Conservation (phyloP, 2,329 filamentous ascomycete genomes). For the Diaporthe citri region DNA sequence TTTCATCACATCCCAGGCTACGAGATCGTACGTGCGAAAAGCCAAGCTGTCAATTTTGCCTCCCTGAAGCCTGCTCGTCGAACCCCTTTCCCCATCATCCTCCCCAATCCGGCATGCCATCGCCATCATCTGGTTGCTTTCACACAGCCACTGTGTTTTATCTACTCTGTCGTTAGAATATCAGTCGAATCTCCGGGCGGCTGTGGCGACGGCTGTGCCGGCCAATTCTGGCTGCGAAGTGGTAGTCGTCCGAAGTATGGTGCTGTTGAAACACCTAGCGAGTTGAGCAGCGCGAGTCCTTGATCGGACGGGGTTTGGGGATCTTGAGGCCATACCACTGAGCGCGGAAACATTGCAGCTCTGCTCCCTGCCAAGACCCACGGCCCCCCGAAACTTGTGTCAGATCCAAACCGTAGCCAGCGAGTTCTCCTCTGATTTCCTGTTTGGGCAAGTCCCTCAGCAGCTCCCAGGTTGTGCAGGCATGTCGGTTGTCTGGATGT, state of each 20-base stretch:
- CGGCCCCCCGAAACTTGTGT: conserved; percentile 26
- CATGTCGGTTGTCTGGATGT: conserved; percentile 16
- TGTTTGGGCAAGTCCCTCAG: conserved; percentile 11
- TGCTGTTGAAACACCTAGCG: conserved; percentile 26
- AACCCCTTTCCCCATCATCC: neutral
- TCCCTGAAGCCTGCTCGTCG: conserved; percentile 9
- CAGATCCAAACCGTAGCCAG: conserved; percentile 32
- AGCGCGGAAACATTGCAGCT: conserved; percentile 19
- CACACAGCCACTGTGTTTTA: conserved; percentile 30
- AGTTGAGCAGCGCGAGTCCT: conserved; percentile 4
- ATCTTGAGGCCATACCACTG: conserved; percentile 30
- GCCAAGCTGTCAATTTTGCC: conserved; percentile 29
- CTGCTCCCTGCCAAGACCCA: conserved; percentile 22
- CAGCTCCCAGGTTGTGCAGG: neutral
- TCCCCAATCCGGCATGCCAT: conserved; percentile 16
- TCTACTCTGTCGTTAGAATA: neutral
- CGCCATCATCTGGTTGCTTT: conserved; percentile 14
- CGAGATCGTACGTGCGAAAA: neutral
- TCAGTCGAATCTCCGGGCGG: conserved; percentile 9
- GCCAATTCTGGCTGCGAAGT: conserved; percentile 11
- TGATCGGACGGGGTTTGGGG: conserved; percentile 30
- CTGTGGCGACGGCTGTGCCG: conserved; percentile 24
- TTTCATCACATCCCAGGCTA: neutral
- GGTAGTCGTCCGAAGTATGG: conserved; percentile 15
- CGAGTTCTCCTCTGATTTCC: conserved; percentile 28